These are phyloP conservation scores for Sordariomycetes sp. DNA, from an alignment of 2,329 filamentous ascomycete genomes.

Conservation along the genomic window DNA sequence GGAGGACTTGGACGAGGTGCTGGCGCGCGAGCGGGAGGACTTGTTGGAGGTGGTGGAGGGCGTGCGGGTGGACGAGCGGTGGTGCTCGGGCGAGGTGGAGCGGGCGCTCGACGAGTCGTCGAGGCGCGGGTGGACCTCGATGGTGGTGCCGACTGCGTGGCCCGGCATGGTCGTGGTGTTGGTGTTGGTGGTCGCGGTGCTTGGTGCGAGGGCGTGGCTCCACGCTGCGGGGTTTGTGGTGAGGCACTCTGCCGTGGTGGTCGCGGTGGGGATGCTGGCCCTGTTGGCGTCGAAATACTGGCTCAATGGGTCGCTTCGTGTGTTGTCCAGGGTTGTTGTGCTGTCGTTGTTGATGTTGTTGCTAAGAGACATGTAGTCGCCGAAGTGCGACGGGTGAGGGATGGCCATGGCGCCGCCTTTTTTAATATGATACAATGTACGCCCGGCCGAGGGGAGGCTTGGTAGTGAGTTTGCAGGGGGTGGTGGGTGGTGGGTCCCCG, in stretches of 20 bases:
- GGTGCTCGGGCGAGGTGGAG: background rate
- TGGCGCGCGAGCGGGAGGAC: constrained; percentile 6
- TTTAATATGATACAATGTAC: background rate
- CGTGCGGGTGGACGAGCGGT: constrained; percentile 2
- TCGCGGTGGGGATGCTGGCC: background rate
- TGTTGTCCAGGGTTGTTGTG: background rate
- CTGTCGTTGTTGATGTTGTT: background rate
- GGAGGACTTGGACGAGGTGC: constrained; percentile 9
- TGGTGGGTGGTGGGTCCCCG: background rate
- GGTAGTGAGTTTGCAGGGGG: background rate
- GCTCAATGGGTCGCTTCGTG: background rate
- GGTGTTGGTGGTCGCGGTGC: background rate
- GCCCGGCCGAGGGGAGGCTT: background rate
- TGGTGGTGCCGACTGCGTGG: background rate
- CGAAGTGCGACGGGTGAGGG: background rate
- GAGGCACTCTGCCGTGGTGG: background rate
- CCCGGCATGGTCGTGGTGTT: background rate
- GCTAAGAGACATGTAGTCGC: background rate
- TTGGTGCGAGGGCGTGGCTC: background rate
- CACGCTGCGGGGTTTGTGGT: background rate
- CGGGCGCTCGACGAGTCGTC: background rate
- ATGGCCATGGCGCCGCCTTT: background rate
- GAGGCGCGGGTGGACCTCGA: background rate
- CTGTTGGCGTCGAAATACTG: background rate
- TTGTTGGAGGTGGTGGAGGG: constrained; percentile 5